phyloP scores from a whole-genome alignment of 2,329 filamentous ascomycete genomes.

The Cladophialophora immunda region DNA sequence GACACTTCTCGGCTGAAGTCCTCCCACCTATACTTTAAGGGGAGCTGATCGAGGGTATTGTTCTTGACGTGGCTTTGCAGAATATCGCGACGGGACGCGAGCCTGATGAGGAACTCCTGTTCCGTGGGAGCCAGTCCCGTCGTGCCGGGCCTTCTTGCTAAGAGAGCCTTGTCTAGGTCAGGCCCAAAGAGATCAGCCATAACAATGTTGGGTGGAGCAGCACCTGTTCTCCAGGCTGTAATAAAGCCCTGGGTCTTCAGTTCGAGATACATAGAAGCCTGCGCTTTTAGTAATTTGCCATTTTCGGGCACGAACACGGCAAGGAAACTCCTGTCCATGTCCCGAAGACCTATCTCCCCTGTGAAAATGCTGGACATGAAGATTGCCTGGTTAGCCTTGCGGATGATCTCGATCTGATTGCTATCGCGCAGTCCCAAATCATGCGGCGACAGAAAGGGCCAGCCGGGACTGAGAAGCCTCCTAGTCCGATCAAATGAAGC shows the following conservation, averaged over 20 bases:
- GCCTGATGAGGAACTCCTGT: conserved; percentile 66
- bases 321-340: conserved; percentile 70
- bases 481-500: conserved; percentile 71
- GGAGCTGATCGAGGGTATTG: conserved; percentile 59
- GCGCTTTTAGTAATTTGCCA: conserved; percentile 65
- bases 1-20: conserved; percentile 69
- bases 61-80: conserved; percentile 64
- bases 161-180: conserved; percentile 63
- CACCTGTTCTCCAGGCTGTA: conserved; percentile 65
- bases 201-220: conserved; percentile 64
- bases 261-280: conserved; percentile 68
- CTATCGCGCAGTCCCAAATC: conserved; percentile 61
- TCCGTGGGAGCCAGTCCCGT: conserved; percentile 66
- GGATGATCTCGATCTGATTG: conserved; percentile 66
- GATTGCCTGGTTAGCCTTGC: conserved; percentile 71
- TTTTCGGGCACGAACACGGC: conserved; percentile 70
- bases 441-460: conserved; percentile 64
- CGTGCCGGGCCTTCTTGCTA: conserved; percentile 63
- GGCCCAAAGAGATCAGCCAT: conserved; percentile 68
- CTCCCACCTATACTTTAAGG: conserved; percentile 70
- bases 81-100: conserved; percentile 63
- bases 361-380: conserved; percentile 71
- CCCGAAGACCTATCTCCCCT: conserved; percentile 70
- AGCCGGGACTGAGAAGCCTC: conserved; percentile 65
- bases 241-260: conserved; percentile 74